Base-by-base conservation (phyloP, 2,329 filamentous ascomycete species). In the Chrysoporthe puriensis region DNA sequence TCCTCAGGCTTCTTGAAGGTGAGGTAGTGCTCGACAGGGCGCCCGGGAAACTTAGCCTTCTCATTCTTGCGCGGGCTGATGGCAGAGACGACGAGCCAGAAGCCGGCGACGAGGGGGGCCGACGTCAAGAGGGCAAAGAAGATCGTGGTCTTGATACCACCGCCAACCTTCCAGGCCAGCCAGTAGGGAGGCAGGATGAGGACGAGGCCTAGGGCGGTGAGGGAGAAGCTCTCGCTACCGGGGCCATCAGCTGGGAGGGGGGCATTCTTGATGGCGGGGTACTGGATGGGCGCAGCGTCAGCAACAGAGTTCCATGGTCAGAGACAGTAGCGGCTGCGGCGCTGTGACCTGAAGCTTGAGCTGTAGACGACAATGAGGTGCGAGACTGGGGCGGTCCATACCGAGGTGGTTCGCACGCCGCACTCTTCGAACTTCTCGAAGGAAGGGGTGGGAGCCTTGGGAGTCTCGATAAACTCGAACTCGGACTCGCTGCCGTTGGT, bases 1-100 rank as follows among this genome's bases (percentile, higher is more conserved):
- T 88, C 85, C 66, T 79, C 79, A n/a, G 82, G 80, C 73, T 86
- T 86, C 81, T 93, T 92, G 85, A 96, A 96, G 70, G 87, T 90
- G 73, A 96, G 88, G 83, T 98, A 98, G 83, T 94, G 87, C 81
- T 97, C 94, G 72, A 98, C 88, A 64, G 93, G 92, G 70, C 91
- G 91, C 73, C 94, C 94, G 62, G 95, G 93, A 73, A 91, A 89
- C 79, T 87, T 91, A 78, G 88, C 94, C 84, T 98, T 97, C 77
- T 97, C 94, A 77, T 94, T 97, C 83, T 91, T 93, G 78, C 95
- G 92, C 63, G 94, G 93, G 72, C 92, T 93, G 77, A 95, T 88
- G 73, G 89, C 84, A 3, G 95, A 97, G 69, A 89, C 86, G 64
- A 92, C 78, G 73, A 91, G 85, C 94, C 95, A 98, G 85, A 92